A percentile compares a stretch with the other conserved stretches of the same genome.
Conservation (phyloP, 75 land plant species). For the Cryptomeria japonica region DNA sequence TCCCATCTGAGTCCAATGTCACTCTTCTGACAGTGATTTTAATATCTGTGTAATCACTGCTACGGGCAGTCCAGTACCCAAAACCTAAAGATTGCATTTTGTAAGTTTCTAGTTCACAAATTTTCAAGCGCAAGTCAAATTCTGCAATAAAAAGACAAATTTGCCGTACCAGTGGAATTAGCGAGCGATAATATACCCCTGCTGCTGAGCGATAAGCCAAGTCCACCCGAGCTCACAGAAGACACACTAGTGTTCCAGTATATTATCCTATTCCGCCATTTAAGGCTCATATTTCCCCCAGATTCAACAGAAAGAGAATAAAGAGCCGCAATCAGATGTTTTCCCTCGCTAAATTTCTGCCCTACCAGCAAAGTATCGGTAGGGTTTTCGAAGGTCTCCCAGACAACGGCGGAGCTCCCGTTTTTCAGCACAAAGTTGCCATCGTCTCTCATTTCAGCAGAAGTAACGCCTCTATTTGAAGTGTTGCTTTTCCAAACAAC, state of each 20-base stretch:
- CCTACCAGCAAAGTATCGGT: constrained; percentile 37
- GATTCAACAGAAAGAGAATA: constrained; percentile 37
- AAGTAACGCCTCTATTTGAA: constrained; percentile 16
- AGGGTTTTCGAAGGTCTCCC: constrained; percentile 50
- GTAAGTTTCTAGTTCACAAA: not conserved
- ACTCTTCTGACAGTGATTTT: constrained; percentile 35
- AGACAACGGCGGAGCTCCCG: constrained; percentile 11
- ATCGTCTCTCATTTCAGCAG: constrained; percentile 28
- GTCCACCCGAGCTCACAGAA: not conserved
- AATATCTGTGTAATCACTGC: constrained; percentile 49
- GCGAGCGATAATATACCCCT: not conserved
- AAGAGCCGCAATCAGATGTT: constrained; percentile 16
- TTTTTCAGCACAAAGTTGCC: constrained; percentile 41
- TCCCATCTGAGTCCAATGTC: constrained; percentile 60
- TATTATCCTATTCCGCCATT: constrained; percentile 23
- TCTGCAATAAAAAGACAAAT: not conserved
- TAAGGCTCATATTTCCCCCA: constrained; percentile 27
- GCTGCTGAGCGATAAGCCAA: not conserved
- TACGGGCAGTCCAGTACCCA: constrained; percentile 3
- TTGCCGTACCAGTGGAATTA: not conserved
- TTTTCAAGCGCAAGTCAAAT: too few species aligned
- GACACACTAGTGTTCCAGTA: constrained; percentile 26
- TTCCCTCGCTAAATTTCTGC: constrained; percentile 32
- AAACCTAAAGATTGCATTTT: not conserved
- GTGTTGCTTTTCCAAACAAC: constrained; percentile 40